These are phyloP conservation scores for Aspergillus sp. DNA, from an alignment of 2,329 filamentous ascomycete species.

Conservation along the genomic window DNA sequence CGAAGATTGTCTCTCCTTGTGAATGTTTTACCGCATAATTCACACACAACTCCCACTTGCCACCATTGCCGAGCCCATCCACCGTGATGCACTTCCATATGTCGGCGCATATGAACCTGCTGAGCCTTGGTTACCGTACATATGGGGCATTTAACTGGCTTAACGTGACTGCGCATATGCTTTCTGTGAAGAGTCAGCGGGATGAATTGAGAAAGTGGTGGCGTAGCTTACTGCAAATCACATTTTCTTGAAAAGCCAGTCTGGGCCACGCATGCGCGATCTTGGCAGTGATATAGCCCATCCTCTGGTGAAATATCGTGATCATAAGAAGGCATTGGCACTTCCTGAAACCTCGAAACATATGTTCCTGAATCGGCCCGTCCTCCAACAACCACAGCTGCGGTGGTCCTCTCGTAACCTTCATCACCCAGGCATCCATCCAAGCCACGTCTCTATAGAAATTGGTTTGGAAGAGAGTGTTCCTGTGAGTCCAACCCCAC, in stretches of 20 bases:
- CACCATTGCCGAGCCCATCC: constrained; percentile 4
- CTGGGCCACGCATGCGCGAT: not conserved
- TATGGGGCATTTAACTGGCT: constrained; percentile 12
- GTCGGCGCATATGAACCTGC: constrained; percentile 11
- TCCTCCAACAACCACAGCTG: not conserved
- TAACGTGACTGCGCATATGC: constrained; percentile 12
- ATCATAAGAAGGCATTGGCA: constrained; percentile 12
- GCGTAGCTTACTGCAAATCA: constrained; percentile 1
- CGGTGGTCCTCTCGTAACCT: not conserved
- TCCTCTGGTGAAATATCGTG: constrained; percentile 7
- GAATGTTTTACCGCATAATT: constrained; percentile 8
- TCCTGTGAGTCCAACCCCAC: not conserved
- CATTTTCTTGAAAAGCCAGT: not conserved
- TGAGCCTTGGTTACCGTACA: constrained; percentile 6
- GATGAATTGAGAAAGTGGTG: not conserved
- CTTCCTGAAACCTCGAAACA: constrained; percentile 10
- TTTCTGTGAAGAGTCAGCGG: constrained; percentile 11
- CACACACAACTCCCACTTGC: constrained; percentile 5
- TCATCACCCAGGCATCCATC: constrained; percentile 1
- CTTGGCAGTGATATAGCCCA: constrained; percentile 5
- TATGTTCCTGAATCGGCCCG: not conserved
- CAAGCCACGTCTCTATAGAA: constrained; percentile 8
- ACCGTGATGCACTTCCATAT: constrained; percentile 4
- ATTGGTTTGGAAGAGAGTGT: not conserved
- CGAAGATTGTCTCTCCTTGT: constrained; percentile 14